Conservation (phyloP, 805 yeast species). For the Kluyveromyces siamensis region DNA sequence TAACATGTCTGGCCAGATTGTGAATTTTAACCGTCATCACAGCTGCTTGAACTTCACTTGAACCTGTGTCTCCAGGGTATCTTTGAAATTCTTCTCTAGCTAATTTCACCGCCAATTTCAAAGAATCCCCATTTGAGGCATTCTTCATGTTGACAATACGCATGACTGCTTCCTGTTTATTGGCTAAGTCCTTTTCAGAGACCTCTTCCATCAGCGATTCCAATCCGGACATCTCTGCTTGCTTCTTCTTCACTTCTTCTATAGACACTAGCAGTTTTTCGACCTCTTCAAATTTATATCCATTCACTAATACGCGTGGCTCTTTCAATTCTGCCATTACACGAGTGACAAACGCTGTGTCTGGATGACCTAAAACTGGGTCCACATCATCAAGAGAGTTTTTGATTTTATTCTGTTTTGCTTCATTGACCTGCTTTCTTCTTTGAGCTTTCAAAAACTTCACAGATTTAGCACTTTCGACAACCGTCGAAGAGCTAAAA, state of each 20-base stretch:
- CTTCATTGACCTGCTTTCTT: slow-evolving; percentile 27
- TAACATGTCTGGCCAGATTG: slow-evolving; percentile 64
- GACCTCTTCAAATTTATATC: slow-evolving; percentile 53
- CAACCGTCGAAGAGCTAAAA: slow-evolving; percentile 6
- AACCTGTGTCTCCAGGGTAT: slow-evolving; percentile 85
- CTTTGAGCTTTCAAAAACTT: slow-evolving; percentile 27
- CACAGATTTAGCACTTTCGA: slow-evolving; percentile 20
- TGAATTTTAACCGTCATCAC: slow-evolving; percentile 74
- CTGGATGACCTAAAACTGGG: slow-evolving; percentile 72
- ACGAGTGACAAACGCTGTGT: slow-evolving; percentile 60
- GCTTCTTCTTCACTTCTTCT: slow-evolving; percentile 22
- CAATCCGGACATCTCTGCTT: slow-evolving; percentile 18
- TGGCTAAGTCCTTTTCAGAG: slow-evolving; percentile 35
- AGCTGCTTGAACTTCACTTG: slow-evolving; percentile 95
- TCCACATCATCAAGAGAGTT: slow-evolving; percentile 42
- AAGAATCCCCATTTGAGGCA: slow-evolving; percentile 48
- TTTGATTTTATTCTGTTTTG: slow-evolving; percentile 24
- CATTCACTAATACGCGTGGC: slow-evolving; percentile 52
- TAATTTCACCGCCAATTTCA: slow-evolving; percentile 46
- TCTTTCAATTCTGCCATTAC: slow-evolving; percentile 58
- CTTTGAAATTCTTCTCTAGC: slow-evolving; percentile 79
- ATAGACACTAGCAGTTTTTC: slow-evolving; percentile 65
- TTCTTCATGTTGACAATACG: slow-evolving; percentile 72
- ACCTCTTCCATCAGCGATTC: slow-evolving; percentile 13
- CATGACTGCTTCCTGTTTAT: slow-evolving; percentile 56